Evolutionary conservation across 2,329 filamentous ascomycete genomes (phyloP), one percentile per base, ranked within the genome.

Genomic region (Neonectria magnoliae): DNA sequence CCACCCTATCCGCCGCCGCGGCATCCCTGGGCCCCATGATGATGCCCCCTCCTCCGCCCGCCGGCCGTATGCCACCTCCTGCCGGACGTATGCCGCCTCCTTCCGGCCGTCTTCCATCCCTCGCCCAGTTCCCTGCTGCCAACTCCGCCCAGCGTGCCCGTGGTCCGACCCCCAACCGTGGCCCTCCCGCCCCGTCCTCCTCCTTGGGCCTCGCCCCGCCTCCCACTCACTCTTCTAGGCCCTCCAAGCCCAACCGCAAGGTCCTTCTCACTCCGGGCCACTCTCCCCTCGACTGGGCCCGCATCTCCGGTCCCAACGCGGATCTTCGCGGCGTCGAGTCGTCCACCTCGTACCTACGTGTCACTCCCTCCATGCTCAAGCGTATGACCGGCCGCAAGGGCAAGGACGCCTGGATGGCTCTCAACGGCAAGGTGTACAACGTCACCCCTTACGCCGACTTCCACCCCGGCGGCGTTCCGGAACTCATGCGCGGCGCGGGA

Each of bases 201-300:
- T 42, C 38, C n/a, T 20, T 42, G n/a, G 29, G 85, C 81, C 83
- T 90, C 51, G 83, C 84, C 1, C 87, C 85, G 0, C 87, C 88
- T 0, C 85, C 87, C 0, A 84, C 86, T 14, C 85, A 85, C 74
- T 81, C 78, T 33, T 76, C 81, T 45, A 84, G 83, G 62, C 86
- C 87, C 2, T 67, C 80, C 25, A 89, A 88, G 74, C 85, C 86
- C 5, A 87, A 84, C 11, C 87, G 86, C 78, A 92, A 95, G 75
- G 92, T 98, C 5, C 84, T 91, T 9, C 88, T 99, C 5, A 87
- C 90, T n/a, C 96, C 96, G 0, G 95, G 96, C 33, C 94, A 95
- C 82, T 97, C 93, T 2, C 95, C 96, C 0, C 89, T 99, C 13
- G 96, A 99, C 85, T 99, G 96, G 96, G 96, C 96, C 13, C 89